phyloP scores from a whole-genome alignment of 2,329 filamentous ascomycete species.

The Diplodia intermedia region DNA sequence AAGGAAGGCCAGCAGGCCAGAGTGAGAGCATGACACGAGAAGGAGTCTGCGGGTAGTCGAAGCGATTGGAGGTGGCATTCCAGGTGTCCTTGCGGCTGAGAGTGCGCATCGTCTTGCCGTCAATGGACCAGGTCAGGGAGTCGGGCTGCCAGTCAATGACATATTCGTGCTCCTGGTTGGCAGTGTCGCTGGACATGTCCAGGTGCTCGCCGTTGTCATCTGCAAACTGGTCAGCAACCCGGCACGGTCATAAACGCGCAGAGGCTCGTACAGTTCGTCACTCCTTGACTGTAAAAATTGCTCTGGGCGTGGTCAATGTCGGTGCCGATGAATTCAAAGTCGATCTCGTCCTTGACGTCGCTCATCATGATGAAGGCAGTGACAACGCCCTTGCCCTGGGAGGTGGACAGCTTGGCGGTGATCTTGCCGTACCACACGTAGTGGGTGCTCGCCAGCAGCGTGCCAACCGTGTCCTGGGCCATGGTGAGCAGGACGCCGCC shows the following conservation, averaged over 20 bases:
- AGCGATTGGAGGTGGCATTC: conserved; percentile 82
- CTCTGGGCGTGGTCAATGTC: conserved; percentile 82
- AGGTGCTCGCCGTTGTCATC: conserved; percentile 80
- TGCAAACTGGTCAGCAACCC: conserved; percentile 48
- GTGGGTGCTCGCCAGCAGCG: conserved; percentile 79
- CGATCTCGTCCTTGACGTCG: conserved; percentile 97
- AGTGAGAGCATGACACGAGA: conserved; percentile 90
- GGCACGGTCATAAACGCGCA: neutral
- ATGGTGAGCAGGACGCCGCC: conserved; percentile 82
- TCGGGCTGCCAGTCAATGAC: conserved; percentile 94
- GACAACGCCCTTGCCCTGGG: conserved; percentile 86
- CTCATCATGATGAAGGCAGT: conserved; percentile 95
- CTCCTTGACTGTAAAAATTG: conserved; percentile 97
- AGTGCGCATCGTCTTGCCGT: conserved; percentile 77
- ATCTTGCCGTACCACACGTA: conserved; percentile 99
- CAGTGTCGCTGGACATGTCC: conserved; percentile 69
- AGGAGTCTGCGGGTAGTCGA: conserved; percentile 89
- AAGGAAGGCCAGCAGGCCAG: conserved; percentile 86
- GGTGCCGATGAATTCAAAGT: conserved; percentile 90
- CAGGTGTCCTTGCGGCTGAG: conserved; percentile 80
- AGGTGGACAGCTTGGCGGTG: conserved; percentile 82
- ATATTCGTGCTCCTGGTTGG: conserved; percentile 83
- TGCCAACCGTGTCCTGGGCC: conserved; percentile 83
- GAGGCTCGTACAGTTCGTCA: conserved; percentile 77
- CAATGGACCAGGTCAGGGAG: conserved; percentile 82